Conservation (phyloP, 2,329 filamentous ascomycete genomes). For the Ophiostoma sp. region DNA sequence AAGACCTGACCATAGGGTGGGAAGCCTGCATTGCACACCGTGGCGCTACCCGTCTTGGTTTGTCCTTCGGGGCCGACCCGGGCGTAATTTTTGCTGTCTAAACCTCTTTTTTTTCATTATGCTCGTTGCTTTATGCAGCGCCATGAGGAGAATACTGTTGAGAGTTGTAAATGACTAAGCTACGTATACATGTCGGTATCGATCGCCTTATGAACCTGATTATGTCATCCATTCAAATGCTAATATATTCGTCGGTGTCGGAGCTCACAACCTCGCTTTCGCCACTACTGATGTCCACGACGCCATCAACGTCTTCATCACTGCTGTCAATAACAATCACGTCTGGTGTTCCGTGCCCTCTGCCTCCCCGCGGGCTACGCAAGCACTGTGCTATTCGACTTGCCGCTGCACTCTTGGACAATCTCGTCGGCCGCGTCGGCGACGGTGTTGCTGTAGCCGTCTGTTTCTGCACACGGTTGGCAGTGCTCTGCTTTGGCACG, state of each 20-base stretch:
- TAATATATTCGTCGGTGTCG: not conserved
- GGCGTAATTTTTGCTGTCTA: slow-evolving; percentile 29
- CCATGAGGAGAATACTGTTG: slow-evolving; percentile 21
- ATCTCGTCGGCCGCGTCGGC: not conserved
- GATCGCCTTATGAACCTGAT: not conserved
- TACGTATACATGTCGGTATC: no score
- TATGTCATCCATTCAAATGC: not conserved
- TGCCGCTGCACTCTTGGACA: slow-evolving; percentile 4
- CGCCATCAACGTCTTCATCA: not conserved
- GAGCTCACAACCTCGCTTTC: not conserved
- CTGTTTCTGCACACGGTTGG: not conserved
- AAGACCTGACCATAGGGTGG: slow-evolving; percentile 30
- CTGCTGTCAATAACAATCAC: slow-evolving; percentile 19
- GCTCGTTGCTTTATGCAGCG: slow-evolving; percentile 23
- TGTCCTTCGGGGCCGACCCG: slow-evolving; percentile 29
- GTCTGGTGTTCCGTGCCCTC: not conserved
- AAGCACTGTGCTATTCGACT: not conserved
- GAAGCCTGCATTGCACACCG: slow-evolving; percentile 30
- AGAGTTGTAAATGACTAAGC: not conserved
- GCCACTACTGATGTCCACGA: slow-evolving; percentile 1
- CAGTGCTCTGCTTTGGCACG: not conserved
- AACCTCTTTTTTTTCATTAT: slow-evolving; percentile 26
- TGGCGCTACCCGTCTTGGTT: slow-evolving; percentile 29
- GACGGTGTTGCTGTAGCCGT: not conserved
- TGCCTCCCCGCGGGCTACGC: not conserved